Conservation (phyloP, 495 filamentous ascomycete genomes). For the Aspergillus bridgeri region DNA sequence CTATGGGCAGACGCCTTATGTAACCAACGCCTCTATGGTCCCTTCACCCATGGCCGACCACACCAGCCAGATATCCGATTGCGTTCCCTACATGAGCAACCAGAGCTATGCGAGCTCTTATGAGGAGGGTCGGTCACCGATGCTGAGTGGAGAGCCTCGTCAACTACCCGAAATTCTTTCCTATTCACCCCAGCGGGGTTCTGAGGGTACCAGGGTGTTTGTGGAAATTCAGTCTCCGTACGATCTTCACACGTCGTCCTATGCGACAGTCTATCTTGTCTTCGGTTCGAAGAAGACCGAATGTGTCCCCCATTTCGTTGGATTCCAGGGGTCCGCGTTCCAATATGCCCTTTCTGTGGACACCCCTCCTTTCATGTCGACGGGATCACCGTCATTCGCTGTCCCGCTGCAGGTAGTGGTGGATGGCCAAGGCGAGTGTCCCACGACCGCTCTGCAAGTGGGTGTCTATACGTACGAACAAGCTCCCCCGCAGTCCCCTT, state of each 20-base stretch:
- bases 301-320: slow-evolving; percentile 58
- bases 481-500: slow-evolving; percentile 29
- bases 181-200: slow-evolving; percentile 64
- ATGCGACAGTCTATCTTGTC: slow-evolving; percentile 59
- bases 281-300: slow-evolving; percentile 71
- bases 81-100: slow-evolving; percentile 43
- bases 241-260: slow-evolving; percentile 59
- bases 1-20: slow-evolving; percentile 43
- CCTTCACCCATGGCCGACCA: slow-evolving; percentile 46
- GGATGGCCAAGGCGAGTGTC: slow-evolving; percentile 61
- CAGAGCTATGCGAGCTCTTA: slow-evolving; percentile 44
- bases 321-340: slow-evolving; percentile 54
- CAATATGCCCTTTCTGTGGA: slow-evolving; percentile 71
- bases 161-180: slow-evolving; percentile 58
- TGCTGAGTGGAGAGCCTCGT: slow-evolving; percentile 29
- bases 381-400: slow-evolving; percentile 60
- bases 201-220: slow-evolving; percentile 62
- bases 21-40: slow-evolving; percentile 41
- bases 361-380: slow-evolving; percentile 66
- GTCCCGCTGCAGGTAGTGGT: slow-evolving; percentile 72
- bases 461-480: slow-evolving; percentile 76
- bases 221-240: slow-evolving; percentile 72
- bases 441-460: slow-evolving; percentile 60
- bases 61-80: slow-evolving; percentile 44
- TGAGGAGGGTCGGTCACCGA: slow-evolving; percentile 41